Evolutionary conservation across 192 early-diverging fungal species (phyloP).

Genomic region (Gryganskiella cystojenkinii): DNA sequence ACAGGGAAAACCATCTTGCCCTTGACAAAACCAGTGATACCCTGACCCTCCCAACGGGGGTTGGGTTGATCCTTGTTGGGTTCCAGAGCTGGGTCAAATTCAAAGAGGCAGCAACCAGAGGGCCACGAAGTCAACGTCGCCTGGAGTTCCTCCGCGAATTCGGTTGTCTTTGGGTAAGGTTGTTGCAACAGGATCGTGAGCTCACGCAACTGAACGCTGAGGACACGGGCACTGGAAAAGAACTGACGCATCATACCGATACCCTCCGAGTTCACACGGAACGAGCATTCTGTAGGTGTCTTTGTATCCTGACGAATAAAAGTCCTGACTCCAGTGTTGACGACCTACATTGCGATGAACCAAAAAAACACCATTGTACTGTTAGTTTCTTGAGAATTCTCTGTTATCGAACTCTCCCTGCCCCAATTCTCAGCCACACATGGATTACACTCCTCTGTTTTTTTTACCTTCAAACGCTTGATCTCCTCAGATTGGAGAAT

Average conservation of each 20-base stretch:
- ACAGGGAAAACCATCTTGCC: conserved; percentile 69
- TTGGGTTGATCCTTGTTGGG: conserved; percentile 47
- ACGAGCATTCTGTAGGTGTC: conserved; percentile 65
- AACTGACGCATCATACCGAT: conserved; percentile 66
- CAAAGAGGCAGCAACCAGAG: conserved; percentile 68
- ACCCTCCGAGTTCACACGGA: conserved; percentile 76
- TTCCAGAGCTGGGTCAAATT: conserved; percentile 61
- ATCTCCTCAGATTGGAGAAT: conserved; percentile 73
- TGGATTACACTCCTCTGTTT: too few relatives aligned
- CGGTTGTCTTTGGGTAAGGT: conserved; percentile 54
- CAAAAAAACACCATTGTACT: not conserved
- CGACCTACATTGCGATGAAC: conserved; percentile 59
- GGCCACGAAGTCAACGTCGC: conserved; percentile 34
- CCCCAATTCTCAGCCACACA: too few relatives aligned
- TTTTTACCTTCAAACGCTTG: conserved; percentile 69
- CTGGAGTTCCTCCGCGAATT: conserved; percentile 58
- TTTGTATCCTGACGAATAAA: conserved; percentile 83
- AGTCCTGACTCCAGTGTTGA: conserved; percentile 93
- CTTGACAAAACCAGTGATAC: conserved; percentile 47
- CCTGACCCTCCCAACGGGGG: conserved; percentile 49
- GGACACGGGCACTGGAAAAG: conserved; percentile 33
- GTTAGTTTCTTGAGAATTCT: too few relatives aligned
- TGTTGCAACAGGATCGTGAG: conserved; percentile 40
- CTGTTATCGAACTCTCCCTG: too few relatives aligned
- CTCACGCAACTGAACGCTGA: conserved; percentile 35